Evolutionary conservation across 192 early-diverging fungal genomes (phyloP), one percentile per base, ranked within the genome.

Genomic region (Chytriomyces sp.): DNA sequence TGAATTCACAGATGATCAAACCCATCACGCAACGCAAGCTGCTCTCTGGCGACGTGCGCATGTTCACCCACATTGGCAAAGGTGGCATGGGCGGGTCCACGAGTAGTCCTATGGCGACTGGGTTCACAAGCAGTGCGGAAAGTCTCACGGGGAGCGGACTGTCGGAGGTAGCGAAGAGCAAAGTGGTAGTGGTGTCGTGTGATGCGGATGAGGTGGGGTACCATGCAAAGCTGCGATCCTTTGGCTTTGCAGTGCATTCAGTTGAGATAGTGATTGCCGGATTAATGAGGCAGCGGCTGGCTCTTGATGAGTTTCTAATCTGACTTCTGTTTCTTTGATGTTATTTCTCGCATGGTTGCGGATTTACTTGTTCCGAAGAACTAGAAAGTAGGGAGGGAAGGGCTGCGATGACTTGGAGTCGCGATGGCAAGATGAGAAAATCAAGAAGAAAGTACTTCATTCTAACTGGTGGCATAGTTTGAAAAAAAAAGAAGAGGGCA

Each of bases 271-370:
- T 68, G 28, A 39, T 68, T 14, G 33, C 19, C 10, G 54, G 65
- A 4, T 38, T 68, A 34, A 68, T 68, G 65, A 5, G 55, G 31
- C 65, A 68, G 52, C 26, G 39, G 33, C 39, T 68, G 65, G n/a
- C 31, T 6, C 19, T 68, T 30, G 65, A 68, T 14, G 44, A 22
- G 14, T 49, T 22, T 0, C 22, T 49, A 22, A 14, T 49, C 22
- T 68, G 62, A 64, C 14, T 5, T 26, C 0, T 44, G 26, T 64
- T 64, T 41, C 6, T 34, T 60, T 44, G 41, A 44, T 44, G 7
- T 10, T 7, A 44, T 19, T 44, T 44, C 41, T n/a, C n/a, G n/a
- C n/a, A n/a, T n/a, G n/a, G n/a, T n/a, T n/a, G n/a, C n/a, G n/a
- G n/a, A n/a, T n/a, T n/a, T n/a, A n/a, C n/a, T n/a, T n/a, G n/a